These are phyloP conservation scores for Quercus bicolor DNA, from an alignment of 306 rosid genomes.

Conservation along the genomic window DNA sequence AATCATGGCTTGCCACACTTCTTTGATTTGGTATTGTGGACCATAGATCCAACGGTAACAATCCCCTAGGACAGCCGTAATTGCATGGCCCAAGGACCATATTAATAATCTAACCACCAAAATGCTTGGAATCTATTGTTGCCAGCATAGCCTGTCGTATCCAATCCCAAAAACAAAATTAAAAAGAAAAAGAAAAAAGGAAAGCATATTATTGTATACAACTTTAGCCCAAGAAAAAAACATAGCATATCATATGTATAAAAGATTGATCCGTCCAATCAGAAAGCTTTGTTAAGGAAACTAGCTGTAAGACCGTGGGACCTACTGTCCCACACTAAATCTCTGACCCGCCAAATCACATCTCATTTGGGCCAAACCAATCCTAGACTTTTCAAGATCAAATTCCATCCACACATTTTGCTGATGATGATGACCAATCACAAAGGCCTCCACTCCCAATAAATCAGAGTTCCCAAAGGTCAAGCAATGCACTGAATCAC, in stretches of 20 bases:
- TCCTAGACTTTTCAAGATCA: slow-evolving; percentile 56
- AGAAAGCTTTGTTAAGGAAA: too few relatives aligned
- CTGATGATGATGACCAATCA: slow-evolving; percentile 86
- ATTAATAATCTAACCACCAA: not conserved
- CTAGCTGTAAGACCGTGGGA: not conserved
- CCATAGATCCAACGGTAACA: not conserved
- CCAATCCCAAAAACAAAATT: too few relatives aligned
- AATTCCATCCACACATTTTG: slow-evolving; percentile 84
- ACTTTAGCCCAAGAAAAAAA: too few relatives aligned
- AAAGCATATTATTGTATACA: too few relatives aligned
- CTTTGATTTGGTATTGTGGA: not conserved
- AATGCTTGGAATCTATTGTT: too few relatives aligned
- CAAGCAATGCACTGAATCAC: slow-evolving; percentile 63
- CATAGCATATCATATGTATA: too few relatives aligned
- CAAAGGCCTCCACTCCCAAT: slow-evolving; percentile 66
- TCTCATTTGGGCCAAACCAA: slow-evolving; percentile 56
- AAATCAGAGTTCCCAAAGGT: slow-evolving; percentile 87
- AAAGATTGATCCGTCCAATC: too few relatives aligned
- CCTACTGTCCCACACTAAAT: slow-evolving; percentile 27
- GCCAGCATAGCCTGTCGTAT: too few relatives aligned
- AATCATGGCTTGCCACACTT: not conserved
- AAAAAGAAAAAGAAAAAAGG: too few relatives aligned
- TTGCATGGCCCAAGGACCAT: not conserved
- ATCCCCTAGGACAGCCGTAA: not conserved
- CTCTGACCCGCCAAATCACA: slow-evolving; percentile 60